phyloP scores from a whole-genome alignment of 352 stramenopile genomes.

The Aphanomyces invadans region DNA sequence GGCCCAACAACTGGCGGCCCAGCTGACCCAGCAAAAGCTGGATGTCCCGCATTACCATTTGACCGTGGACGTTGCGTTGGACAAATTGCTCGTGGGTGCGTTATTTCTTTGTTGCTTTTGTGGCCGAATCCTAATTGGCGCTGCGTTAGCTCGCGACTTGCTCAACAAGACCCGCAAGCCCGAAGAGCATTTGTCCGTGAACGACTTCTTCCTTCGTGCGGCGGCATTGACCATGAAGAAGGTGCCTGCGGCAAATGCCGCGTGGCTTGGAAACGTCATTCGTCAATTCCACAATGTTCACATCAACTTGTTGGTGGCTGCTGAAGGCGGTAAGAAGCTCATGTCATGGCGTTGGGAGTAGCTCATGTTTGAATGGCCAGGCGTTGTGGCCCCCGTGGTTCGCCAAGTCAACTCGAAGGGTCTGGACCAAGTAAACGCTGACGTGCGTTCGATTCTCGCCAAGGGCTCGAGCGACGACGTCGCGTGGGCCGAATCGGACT shows the following conservation, averaged over 20 bases:
- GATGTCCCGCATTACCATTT: slow-evolving; percentile 97
- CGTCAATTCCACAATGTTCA: slow-evolving; percentile 93
- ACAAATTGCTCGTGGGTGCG: slow-evolving; percentile 79
- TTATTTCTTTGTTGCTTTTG: not conserved
- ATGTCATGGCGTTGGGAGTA: slow-evolving; percentile 32
- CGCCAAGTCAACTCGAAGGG: slow-evolving; percentile 83
- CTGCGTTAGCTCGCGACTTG: slow-evolving; percentile 81
- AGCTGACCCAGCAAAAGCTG: slow-evolving; percentile 90
- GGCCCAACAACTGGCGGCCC: slow-evolving; percentile 66
- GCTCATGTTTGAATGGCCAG: slow-evolving; percentile 75
- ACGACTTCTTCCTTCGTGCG: slow-evolving; percentile 97
- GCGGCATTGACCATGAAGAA: slow-evolving; percentile 94
- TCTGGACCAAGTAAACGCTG: slow-evolving; percentile 85
- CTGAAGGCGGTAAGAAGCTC: slow-evolving; percentile 30
- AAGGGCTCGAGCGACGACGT: slow-evolving; percentile 35
- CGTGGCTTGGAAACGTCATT: slow-evolving; percentile 86
- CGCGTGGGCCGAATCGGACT: slow-evolving; percentile 36
- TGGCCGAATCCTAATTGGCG: too few species aligned
- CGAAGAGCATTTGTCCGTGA: slow-evolving; percentile 92
- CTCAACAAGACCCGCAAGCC: slow-evolving; percentile 89
- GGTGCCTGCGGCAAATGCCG: slow-evolving; percentile 89
- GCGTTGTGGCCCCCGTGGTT: slow-evolving; percentile 97
- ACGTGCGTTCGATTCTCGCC: slow-evolving; percentile 60
- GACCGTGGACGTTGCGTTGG: slow-evolving; percentile 89
- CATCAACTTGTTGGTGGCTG: slow-evolving; percentile 88